phyloP scores from a whole-genome alignment of 257 asterid species.

The Scutellaria minor region DNA sequence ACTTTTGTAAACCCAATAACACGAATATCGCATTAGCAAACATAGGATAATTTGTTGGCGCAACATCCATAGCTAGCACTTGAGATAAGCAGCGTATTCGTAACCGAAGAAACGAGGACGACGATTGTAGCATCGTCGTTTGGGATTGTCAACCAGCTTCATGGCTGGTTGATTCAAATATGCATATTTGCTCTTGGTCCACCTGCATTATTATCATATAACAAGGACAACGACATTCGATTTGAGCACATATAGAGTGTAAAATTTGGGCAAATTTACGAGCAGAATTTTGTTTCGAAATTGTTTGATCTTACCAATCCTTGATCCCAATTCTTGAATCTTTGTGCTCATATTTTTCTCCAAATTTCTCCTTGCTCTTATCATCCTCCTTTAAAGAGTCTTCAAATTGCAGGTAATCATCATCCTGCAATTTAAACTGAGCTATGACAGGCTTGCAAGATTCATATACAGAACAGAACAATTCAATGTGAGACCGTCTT shows the following conservation, averaged over 20 bases:
- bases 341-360: constrained; percentile 25
- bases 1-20: too few relatives aligned
- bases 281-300: neutral
- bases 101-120: constrained; percentile 37
- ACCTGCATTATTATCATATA: constrained; percentile 47
- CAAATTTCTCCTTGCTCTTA: constrained; percentile 13
- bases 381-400: constrained; percentile 40
- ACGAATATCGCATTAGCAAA: neutral
- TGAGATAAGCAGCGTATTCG: constrained; percentile 37
- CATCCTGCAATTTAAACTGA: constrained; percentile 38
- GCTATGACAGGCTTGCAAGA: neutral
- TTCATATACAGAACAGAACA: neutral
- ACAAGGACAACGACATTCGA: neutral
- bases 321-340: constrained; percentile 51
- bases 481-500: neutral
- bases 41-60: neutral
- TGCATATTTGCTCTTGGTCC: constrained; percentile 74
- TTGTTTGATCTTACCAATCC: constrained; percentile 53
- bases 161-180: constrained; percentile 39
- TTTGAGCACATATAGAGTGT: neutral
- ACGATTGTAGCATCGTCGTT: constrained; percentile 37
- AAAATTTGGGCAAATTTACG: too few relatives aligned
- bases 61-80: neutral
- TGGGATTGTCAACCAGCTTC: constrained; percentile 34
- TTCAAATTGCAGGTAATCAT: constrained; percentile 44